Percentiles rank a stretch among this genome's conserved stretches.
Conservation (phyloP, 208 protist species). For the Endotrypanum monterogeii region DNA sequence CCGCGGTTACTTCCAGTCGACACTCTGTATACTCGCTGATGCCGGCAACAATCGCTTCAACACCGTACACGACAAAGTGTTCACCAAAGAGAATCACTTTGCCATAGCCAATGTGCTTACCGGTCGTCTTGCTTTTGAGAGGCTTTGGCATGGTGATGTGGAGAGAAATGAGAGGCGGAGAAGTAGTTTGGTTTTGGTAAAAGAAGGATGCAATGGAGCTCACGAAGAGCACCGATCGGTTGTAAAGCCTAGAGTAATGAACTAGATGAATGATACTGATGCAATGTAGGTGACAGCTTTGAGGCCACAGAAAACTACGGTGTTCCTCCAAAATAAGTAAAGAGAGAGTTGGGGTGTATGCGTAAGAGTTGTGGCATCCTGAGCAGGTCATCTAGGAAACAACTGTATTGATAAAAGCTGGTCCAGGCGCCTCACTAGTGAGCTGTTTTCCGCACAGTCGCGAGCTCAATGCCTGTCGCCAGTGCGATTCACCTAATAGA, state of each 20-base stretch:
- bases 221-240: neutral
- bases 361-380: neutral
- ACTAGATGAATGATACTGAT: neutral
- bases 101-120: slow-evolving; percentile 73
- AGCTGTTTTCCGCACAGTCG: neutral
- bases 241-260: neutral
- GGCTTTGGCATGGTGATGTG: slow-evolving; percentile 27
- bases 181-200: neutral
- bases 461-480: neutral
- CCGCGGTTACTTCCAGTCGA: slow-evolving; percentile 36
- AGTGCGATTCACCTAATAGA: neutral
- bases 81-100: slow-evolving; percentile 95
- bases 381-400: neutral
- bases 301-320: neutral
- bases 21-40: slow-evolving; percentile 85
- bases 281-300: neutral
- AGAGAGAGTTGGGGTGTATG: neutral
- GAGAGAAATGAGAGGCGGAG: neutral
- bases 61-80: slow-evolving; percentile 92
- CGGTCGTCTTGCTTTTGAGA: slow-evolving; percentile 42
- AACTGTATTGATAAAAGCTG: neutral
- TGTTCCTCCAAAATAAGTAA: neutral
- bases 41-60: slow-evolving; percentile 76
- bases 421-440: neutral
- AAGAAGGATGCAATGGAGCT: neutral